Evolutionary conservation across 345 rosid genomes (phyloP).

Genomic region (Nasturtium officinale): DNA sequence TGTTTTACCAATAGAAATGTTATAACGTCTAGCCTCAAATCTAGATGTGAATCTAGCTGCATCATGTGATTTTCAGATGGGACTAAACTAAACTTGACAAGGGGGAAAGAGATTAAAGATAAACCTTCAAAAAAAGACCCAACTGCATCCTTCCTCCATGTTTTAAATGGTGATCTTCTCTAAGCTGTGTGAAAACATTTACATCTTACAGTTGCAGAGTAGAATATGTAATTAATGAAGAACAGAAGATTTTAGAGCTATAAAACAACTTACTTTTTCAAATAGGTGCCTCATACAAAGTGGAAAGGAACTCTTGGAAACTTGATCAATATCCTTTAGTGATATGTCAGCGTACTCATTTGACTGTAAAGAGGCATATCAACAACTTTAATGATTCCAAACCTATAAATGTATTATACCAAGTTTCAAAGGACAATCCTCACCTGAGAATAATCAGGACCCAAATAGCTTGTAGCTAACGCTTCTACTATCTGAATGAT

Average conservation of each 20-base stretch:
- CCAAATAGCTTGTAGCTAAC: conserved; percentile 71
- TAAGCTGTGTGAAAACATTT: conserved; percentile 52
- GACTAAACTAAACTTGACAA: conserved; percentile 16
- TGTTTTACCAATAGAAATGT: background rate
- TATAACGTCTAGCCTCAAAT: conserved; percentile 25
- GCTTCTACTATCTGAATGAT: conserved; percentile 78
- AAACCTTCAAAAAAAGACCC: conserved; percentile 91
- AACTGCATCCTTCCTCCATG: conserved; percentile 99
- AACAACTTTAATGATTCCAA: conserved; percentile 26
- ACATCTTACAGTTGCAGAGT: conserved; percentile 22
- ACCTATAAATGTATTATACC: conserved; percentile 6
- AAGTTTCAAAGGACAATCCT: conserved; percentile 20
- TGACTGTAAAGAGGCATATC: conserved; percentile 56
- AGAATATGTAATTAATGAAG: conserved; percentile 11
- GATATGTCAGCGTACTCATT: conserved; percentile 73
- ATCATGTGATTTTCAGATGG: conserved; percentile 10
- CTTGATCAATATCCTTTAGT: conserved; percentile 74
- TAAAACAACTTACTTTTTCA: conserved; percentile 61
- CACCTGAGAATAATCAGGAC: conserved; percentile 94
- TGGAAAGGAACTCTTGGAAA: conserved; percentile 83
- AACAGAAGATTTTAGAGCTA: background rate
- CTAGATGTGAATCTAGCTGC: conserved; percentile 6
- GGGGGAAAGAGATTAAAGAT: conserved; percentile 17
- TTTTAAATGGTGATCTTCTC: conserved; percentile 94
- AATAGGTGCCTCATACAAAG: conserved; percentile 91